Evolutionary conservation across 2,329 filamentous ascomycete genomes (phyloP).

Genomic region (Xylaria sp.): DNA sequence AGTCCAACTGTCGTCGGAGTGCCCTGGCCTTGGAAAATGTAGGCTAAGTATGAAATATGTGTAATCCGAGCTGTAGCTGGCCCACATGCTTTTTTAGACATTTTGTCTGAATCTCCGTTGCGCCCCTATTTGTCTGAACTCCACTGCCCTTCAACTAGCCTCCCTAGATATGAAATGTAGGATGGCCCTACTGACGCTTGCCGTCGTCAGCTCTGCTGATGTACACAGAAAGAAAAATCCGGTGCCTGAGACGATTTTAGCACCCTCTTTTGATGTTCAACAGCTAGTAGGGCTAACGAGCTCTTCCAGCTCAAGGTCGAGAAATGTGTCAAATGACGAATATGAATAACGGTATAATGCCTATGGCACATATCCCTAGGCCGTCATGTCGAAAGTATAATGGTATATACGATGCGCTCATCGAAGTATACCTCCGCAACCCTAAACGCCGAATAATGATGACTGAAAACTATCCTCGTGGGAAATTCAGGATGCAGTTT

Average conservation of each 20-base stretch:
- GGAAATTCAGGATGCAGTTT: constrained; percentile 28
- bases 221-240: constrained; percentile 29
- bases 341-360: constrained; percentile 28
- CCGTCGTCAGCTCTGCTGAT: constrained; percentile 14
- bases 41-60: constrained; percentile 7
- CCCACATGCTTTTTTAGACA: constrained; percentile 6
- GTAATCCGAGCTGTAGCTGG: constrained; percentile 15
- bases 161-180: constrained; percentile 16
- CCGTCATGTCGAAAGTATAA: constrained; percentile 30
- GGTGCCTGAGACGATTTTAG: constrained; percentile 11
- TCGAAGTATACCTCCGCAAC: constrained; percentile 32
- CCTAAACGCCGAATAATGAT: constrained; percentile 36
- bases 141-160: constrained; percentile 21
- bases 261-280: constrained; percentile 18
- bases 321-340: constrained; percentile 23
- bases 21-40: neutral
- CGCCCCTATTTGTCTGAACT: constrained; percentile 3
- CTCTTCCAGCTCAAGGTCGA: constrained; percentile 16
- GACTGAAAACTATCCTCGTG: constrained; percentile 22
- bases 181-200: constrained; percentile 3
- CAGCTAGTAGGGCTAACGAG: constrained; percentile 13
- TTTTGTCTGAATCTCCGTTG: constrained; percentile 7
- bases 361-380: constrained; percentile 11
- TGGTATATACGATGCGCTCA: constrained; percentile 37
- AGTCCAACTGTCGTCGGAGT: constrained; percentile 7